Conservation (phyloP, 805 yeast genomes). For the Myxozyma melibiosi region DNA sequence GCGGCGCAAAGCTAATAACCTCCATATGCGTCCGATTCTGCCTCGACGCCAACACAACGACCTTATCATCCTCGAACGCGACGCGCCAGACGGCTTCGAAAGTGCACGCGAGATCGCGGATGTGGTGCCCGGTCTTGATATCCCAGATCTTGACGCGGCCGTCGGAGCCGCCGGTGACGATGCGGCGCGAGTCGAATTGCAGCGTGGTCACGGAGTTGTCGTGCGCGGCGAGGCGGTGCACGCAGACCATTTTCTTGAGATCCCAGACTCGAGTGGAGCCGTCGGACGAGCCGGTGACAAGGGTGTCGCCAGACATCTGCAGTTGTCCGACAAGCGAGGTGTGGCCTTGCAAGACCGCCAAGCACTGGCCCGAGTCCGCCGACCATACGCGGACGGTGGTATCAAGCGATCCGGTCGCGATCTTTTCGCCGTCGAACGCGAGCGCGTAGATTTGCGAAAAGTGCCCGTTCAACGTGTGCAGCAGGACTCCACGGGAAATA, state of each 20-base stretch:
- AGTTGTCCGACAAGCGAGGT: conserved; percentile 91
- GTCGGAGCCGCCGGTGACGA: conserved; percentile 49
- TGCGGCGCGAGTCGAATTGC: conserved; percentile 45
- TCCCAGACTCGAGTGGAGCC: conserved; percentile 86
- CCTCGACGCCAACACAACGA: conserved; percentile 44
- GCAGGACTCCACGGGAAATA: conserved; percentile 83
- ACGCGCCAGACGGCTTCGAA: conserved; percentile 49
- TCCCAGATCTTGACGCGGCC: conserved; percentile 49
- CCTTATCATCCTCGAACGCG: conserved; percentile 45
- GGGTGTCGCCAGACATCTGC: conserved; percentile 66
- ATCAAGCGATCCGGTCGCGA: conserved; percentile 96
- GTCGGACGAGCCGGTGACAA: conserved; percentile 84
- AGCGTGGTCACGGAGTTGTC: conserved; percentile 49
- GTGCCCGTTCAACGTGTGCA: conserved; percentile 91
- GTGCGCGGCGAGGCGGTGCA: conserved; percentile 58
- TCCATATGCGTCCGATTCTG: conserved; percentile 42
- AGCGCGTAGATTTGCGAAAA: conserved; percentile 86
- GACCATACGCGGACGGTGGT: conserved; percentile 96
- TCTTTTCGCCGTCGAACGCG: conserved; percentile 84
- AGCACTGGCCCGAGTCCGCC: conserved; percentile 79
- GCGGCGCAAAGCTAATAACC: conserved; percentile 44
- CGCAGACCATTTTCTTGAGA: conserved; percentile 74
- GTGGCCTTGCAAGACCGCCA: conserved; percentile 76
- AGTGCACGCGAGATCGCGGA: conserved; percentile 43
- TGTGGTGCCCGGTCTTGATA: conserved; percentile 43